Percentiles rank a stretch among this genome's conserved stretches.
Conservation (phyloP, 331 rosid species). For the Cydonia oblonga region DNA sequence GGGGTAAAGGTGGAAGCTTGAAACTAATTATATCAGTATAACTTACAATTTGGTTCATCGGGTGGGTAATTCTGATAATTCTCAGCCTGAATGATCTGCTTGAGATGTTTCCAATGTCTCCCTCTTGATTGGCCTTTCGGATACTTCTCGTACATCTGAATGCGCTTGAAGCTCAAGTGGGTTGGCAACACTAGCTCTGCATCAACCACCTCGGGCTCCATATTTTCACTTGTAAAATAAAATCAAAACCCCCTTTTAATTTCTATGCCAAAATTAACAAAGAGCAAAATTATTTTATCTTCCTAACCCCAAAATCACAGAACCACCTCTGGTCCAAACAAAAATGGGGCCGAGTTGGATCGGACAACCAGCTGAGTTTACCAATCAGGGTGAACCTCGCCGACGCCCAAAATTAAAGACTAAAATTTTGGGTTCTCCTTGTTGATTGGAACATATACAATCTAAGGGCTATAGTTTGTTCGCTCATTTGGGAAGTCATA, state of each 20-base stretch:
- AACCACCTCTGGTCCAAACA: not conserved
- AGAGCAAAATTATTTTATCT: not conserved
- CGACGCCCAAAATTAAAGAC: not conserved
- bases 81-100: constrained; percentile 93
- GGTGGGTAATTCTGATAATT: constrained; percentile 66
- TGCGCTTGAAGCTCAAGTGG: constrained; percentile 63
- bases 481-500: too few relatives aligned
- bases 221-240: not conserved
- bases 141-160: constrained; percentile 86
- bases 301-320: not conserved
- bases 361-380: not conserved
- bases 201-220: constrained; percentile 73
- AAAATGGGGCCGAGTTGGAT: not conserved
- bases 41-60: constrained; percentile 76
- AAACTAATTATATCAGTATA: not conserved
- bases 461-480: not conserved
- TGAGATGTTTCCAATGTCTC: constrained; percentile 93
- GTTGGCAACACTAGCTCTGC: constrained; percentile 83
- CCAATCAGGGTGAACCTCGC: not conserved
- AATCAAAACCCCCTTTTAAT: not conserved
- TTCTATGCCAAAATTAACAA: not conserved
- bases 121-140: constrained; percentile 96
- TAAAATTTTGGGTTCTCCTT: not conserved
- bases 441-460: not conserved
- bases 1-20: not conserved